A percentile compares a stretch with the other conserved stretches of the same genome.
These are phyloP conservation scores for Paxillus rubicundulus DNA, from an alignment of 768 basidiomycete species.

Conservation along the genomic window DNA sequence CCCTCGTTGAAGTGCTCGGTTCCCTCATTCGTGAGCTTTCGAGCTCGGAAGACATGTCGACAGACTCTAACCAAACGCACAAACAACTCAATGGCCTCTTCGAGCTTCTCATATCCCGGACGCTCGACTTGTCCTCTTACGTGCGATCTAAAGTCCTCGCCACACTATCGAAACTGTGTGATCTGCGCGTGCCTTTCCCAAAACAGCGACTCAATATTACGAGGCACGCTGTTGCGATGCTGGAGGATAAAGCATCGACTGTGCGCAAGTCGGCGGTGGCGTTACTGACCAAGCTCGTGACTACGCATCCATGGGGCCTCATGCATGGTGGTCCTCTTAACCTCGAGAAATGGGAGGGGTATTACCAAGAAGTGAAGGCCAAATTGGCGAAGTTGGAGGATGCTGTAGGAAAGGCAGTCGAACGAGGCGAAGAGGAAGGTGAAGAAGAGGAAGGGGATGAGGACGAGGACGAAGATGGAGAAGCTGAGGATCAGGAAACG, in stretches of 20 bases:
- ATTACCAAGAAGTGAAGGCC: constrained; percentile 59
- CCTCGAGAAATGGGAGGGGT: constrained; percentile 66
- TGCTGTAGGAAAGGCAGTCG: constrained; percentile 60
- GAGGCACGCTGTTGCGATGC: constrained; percentile 67
- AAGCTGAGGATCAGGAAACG: constrained; percentile 26
- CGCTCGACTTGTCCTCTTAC: constrained; percentile 84
- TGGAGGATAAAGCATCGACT: constrained; percentile 86
- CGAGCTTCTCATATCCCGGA: constrained; percentile 82
- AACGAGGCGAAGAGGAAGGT: constrained; percentile 37
- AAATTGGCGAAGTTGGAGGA: constrained; percentile 74
- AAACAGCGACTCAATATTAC: constrained; percentile 80
- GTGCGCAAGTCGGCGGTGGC: constrained; percentile 85
- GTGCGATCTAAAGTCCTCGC: constrained; percentile 86
- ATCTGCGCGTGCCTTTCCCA: constrained; percentile 78
- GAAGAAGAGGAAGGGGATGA: constrained; percentile 33
- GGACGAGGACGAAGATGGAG: constrained; percentile 33
- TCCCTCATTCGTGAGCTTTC: constrained; percentile 81
- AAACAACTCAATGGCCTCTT: constrained; percentile 82
- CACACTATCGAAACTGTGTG: constrained; percentile 73
- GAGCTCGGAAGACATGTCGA: constrained; percentile 44
- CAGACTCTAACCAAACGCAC: constrained; percentile 44
- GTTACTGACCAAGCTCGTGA: constrained; percentile 68
- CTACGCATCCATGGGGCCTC: constrained; percentile 86
- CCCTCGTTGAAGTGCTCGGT: constrained; percentile 88
- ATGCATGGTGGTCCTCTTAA: constrained; percentile 82